Base-by-base conservation (phyloP, 1,284 basidiomycete species). In the Ustilago xerochloae region DNA sequence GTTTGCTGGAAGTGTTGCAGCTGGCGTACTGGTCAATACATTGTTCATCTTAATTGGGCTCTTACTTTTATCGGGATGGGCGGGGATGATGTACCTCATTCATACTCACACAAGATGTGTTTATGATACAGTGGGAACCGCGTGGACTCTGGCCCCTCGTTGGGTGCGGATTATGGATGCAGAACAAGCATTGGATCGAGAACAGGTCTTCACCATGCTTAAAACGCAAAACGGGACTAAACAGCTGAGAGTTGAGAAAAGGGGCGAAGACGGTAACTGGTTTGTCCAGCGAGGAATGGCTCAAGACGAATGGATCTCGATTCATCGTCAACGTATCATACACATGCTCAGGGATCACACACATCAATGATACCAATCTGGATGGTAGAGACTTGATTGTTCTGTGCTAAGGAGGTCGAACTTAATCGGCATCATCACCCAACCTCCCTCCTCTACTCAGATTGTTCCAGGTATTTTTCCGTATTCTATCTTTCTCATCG, bases 31-130 rank as follows among this genome's bases (percentile, higher is more conserved):
- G 16, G 18, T 70, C 13, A 94, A 78, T 88, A 94, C 87, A 93
- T 93, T 95, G 58, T 61, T 74, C 68, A 65, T 77, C 38, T 48
- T 87, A 86, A 85, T 85, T 91, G 94, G 93, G 85, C 97, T 93
- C 73, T 93, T 94, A 86, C 96, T 96, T 87, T 97, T 98, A 79
- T 93, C 15, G 2, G 28, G 24, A 0, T 63, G 63, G 63, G 33
- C 28, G 10, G 24, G 39, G 18, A 29, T 63, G 39, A 66, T 46
- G 49, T 52, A 47, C 26, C 32, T 72, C 5, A 33, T 67, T 2
- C 26, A 45, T 9, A 67, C 63, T 7, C 48, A 39, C 3, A 7
- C 20, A 4, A 26, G n/a, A 5, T 67, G 64, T 29, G 59, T 67
- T 2, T 61, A 73, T 39, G 64, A 73, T 30, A 60, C 39, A 0